These are phyloP conservation scores for Coemansia sp. DNA, from an alignment of 192 early-diverging fungal species.

Conservation along the genomic window DNA sequence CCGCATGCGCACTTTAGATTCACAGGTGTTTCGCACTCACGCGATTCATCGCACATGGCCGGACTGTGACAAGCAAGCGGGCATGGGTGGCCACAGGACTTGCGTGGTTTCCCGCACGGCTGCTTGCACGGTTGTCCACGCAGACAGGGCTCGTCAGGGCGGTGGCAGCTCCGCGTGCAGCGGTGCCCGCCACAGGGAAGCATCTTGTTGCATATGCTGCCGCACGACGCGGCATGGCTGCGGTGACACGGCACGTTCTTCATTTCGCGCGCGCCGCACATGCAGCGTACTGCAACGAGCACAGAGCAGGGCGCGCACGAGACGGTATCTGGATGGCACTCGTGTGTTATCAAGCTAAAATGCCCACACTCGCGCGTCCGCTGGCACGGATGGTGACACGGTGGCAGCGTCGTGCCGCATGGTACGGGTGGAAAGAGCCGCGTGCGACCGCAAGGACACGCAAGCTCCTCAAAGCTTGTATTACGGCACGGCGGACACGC, in stretches of 20 bases:
- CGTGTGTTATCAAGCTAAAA: constrained; percentile 64
- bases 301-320: constrained; percentile 90
- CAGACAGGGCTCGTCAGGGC: constrained; percentile 64
- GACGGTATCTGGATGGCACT: constrained; percentile 82
- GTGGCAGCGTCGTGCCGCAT: constrained; percentile 75
- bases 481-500: constrained; percentile 73
- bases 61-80: constrained; percentile 71
- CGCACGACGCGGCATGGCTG: constrained; percentile 60
- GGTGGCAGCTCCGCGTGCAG: constrained; percentile 83
- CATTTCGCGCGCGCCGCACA: constrained; percentile 77
- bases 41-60: constrained; percentile 71
- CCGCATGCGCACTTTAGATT: constrained; percentile 76
- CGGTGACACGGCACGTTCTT: constrained; percentile 83
- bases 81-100: constrained; percentile 84
- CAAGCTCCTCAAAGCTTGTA: constrained; percentile 78
- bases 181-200: constrained; percentile 71
- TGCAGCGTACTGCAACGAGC: constrained; percentile 69
- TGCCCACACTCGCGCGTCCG: constrained; percentile 79
- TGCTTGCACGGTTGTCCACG: constrained; percentile 65
- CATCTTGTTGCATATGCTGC: constrained; percentile 58
- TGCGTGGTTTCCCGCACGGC: constrained; percentile 71
- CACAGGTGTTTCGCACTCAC: constrained; percentile 64
- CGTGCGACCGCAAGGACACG: constrained; percentile 84
- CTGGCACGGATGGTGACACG: constrained; percentile 71
- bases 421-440: constrained; percentile 79